Percentiles rank a stretch among this genome's conserved stretches.
phyloP scores from a whole-genome alignment of 495 filamentous ascomycete genomes.

The Cudoniella acicularis region DNA sequence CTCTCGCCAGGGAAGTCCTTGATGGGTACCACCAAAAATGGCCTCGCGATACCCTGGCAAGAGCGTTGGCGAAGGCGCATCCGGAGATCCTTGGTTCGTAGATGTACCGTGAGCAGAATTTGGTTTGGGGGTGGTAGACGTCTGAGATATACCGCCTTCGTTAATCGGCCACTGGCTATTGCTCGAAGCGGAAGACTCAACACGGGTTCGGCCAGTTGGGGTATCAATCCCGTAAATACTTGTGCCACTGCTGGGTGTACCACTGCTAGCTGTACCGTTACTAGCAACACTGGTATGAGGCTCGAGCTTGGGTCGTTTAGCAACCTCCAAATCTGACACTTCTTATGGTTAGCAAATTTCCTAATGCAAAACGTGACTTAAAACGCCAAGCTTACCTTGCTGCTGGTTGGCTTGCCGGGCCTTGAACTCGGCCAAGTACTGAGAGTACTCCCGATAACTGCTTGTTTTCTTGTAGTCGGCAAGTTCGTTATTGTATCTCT shows the following conservation, averaged over 20 bases:
- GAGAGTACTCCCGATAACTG: constrained; percentile 53
- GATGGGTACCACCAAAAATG: constrained; percentile 10
- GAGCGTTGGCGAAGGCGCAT: constrained; percentile 8
- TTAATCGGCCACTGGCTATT: constrained; percentile 11
- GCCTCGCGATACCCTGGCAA: constrained; percentile 26
- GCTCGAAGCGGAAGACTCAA: constrained; percentile 14
- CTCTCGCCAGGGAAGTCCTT: constrained; percentile 22
- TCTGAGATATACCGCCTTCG: constrained; percentile 7
- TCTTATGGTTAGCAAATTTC: no score
- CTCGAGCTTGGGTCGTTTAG: constrained; percentile 28
- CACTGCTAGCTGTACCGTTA: constrained; percentile 20
- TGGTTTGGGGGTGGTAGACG: constrained; percentile 2
- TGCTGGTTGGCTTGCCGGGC: constrained; percentile 51
- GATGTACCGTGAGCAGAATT: not conserved
- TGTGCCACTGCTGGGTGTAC: constrained; percentile 17
- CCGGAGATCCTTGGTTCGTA: constrained; percentile 13
- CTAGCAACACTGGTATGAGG: constrained; percentile 15
- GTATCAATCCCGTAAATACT: constrained; percentile 15
- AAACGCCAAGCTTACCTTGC: constrained; percentile 28
- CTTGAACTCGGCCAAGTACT: constrained; percentile 73
- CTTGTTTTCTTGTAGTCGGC: constrained; percentile 70
- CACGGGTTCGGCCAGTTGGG: constrained; percentile 5
- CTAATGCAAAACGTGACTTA: no score
- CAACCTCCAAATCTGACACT: constrained; percentile 19
- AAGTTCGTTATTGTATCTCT: constrained; percentile 63